A percentile compares a stretch with the other conserved stretches of the same genome.
These are phyloP conservation scores for Pythium oligandrum DNA, from an alignment of 352 stramenopile species.

Conservation along the genomic window DNA sequence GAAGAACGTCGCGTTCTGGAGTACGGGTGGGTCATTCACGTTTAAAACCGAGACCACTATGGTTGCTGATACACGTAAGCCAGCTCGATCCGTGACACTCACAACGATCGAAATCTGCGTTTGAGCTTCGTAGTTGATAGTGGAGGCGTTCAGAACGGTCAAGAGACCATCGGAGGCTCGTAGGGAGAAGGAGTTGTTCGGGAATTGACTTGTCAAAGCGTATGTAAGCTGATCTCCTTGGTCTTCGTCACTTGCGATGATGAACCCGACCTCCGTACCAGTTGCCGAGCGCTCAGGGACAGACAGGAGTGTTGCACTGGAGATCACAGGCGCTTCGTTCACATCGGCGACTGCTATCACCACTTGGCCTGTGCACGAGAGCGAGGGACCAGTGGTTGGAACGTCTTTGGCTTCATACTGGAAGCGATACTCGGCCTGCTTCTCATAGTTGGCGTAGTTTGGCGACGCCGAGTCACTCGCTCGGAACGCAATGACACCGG, in stretches of 20 bases:
- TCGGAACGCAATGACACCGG: slow-evolving; percentile 29
- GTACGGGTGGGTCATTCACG: slow-evolving; percentile 20
- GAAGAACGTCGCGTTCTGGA: slow-evolving; percentile 17
- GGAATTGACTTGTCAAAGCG: slow-evolving; percentile 9
- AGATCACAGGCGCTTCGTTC: slow-evolving; percentile 40
- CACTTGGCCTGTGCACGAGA: slow-evolving; percentile 37
- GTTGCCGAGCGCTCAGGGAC: slow-evolving; percentile 25
- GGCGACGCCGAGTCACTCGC: not conserved
- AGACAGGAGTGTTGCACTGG: slow-evolving; percentile 3
- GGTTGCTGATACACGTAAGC: slow-evolving; percentile 8
- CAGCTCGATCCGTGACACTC: slow-evolving; percentile 9
- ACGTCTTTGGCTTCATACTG: slow-evolving; percentile 48
- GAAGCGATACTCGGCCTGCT: slow-evolving; percentile 29
- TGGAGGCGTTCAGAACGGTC: slow-evolving; percentile 4
- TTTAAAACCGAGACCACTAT: slow-evolving; percentile 13
- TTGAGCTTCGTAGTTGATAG: slow-evolving; percentile 15
- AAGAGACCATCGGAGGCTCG: slow-evolving; percentile 12
- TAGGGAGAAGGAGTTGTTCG: slow-evolving; percentile 10
- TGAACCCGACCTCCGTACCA: slow-evolving; percentile 8
- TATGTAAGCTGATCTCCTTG: slow-evolving; percentile 18
- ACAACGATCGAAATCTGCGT: slow-evolving; percentile 14
- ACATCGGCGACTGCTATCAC: slow-evolving; percentile 40
- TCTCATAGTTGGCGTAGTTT: slow-evolving; percentile 42
- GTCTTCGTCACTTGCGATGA: slow-evolving; percentile 23
- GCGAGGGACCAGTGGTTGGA: slow-evolving; percentile 21